Base-by-base conservation (phyloP, 768 basidiomycete species). In the Chalciporus piperatus region DNA sequence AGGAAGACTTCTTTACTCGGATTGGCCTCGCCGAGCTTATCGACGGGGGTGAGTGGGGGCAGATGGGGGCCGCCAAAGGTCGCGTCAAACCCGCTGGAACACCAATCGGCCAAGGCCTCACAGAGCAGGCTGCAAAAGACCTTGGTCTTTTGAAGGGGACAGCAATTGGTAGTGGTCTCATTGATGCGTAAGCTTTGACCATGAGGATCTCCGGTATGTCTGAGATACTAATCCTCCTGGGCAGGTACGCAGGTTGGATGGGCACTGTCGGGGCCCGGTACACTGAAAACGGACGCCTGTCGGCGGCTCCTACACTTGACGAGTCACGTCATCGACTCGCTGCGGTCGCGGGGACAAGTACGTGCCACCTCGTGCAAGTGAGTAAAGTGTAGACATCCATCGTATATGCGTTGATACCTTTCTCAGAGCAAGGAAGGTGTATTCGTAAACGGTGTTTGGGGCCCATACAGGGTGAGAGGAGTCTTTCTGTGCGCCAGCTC, bases 271-370 rank as follows among this genome's bases (percentile, higher is more conserved):
- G 89, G 6, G 93, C 93, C 16, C 74, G 85, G 37, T 84, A 83
- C 54, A 74, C 68, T 20, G 78, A 78, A 46, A 74, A 80, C 30
- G 82, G 77, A 6, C 69, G 73, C 52, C 54, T 82, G n/a, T 81
- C 79, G 0, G 72, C 72, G 17, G 62, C 76, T 19, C 89, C 92
- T 14, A 72, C 76, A 12, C 72, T 97, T 8, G 78, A 84, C 6
- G 90, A 96, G 57, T 91, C 91, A 6, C 74, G 78, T 13, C 84
- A 89, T 61, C 77, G 96, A 37, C 75, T 99, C 17, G 96, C 95
- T 4, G 92, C 88, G 41, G 88, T 95, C 50, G 97, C 97, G 23
- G 97, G 97, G 9, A 99, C 96, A 6, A 93, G 90, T 60, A 98
- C 95, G 6, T 98, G 97, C 65, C 91, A 98, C 70, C 78, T 99